Conservation (phyloP, 495 filamentous ascomycete genomes). For the Chaetomidium leptoderma region DNA sequence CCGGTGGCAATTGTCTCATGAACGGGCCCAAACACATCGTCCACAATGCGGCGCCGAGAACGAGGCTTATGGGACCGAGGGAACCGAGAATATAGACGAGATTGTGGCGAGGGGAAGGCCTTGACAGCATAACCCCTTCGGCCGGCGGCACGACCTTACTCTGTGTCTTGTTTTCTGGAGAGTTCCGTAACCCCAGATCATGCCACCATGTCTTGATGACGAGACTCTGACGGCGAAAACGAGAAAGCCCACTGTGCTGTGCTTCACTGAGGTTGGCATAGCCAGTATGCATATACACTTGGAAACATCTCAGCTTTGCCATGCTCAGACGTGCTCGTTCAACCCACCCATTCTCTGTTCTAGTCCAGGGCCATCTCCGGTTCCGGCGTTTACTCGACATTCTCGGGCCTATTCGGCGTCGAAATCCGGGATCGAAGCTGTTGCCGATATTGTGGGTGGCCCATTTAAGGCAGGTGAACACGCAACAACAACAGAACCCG, state of each 20-base stretch:
- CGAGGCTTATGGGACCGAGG: constrained; percentile 1
- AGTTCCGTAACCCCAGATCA: no score
- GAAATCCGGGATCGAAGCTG: background rate
- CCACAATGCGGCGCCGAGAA: background rate
- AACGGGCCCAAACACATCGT: background rate
- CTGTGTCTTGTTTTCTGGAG: no score
- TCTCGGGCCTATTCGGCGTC: background rate
- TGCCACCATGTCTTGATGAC: no score
- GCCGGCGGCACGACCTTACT: background rate
- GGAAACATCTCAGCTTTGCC: no score
- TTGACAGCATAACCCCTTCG: no score
- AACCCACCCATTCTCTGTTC: background rate
- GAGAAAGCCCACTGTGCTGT: no score
- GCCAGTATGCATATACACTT: no score
- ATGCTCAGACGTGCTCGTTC: background rate
- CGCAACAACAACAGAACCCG: background rate
- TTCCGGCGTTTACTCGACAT: no score
- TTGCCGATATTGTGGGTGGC: background rate
- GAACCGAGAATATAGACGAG: background rate
- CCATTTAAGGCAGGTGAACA: background rate
- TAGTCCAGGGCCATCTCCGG: no score
- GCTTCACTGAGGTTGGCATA: no score
- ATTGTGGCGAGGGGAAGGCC: background rate
- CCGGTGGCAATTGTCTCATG: background rate
- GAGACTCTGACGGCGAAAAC: no score